Base-by-base conservation (phyloP, 805 yeast species). In the Candida lessepsii region DNA sequence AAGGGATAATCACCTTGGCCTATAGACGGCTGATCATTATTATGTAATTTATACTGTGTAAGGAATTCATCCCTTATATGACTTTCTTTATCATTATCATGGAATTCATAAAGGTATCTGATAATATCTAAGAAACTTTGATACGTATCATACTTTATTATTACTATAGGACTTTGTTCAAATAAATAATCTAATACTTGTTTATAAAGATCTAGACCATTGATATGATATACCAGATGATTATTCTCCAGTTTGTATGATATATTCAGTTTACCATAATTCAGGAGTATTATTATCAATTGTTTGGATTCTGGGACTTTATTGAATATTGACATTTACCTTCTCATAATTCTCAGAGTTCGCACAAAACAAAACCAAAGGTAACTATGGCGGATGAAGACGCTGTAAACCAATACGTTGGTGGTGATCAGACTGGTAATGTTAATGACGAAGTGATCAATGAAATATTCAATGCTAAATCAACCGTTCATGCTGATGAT, bases 401-500 rank as follows among this genome's bases (percentile, higher is more conserved):
- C 18, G 21, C 30, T 29, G 35, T 25, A 9, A 25, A 25, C 15
- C 23, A 16, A 25, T 34, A 16, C 21, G 9, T 24, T 8, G 37
- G 27, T 14, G 34, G 35, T 5, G 27, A 37, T 26, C 40, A 19
- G 3, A 25, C 31, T 14, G 34, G 25, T 4, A 39, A 35, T n/a
- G 23, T 41, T 15, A 30, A 37, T 19, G 42, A 37, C 14, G 36
- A 23, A 19, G 21, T 41, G 19, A 63, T 69, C 10, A 68, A 65
- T 37, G 61, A 64, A 21, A 69, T 69, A 31, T 69, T 66, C 46
- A 49, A 44, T 40, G 66, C 62, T 26, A 47, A 57, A 20, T 51
- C 52, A 25, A 66, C 86, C 2, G 73, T 75, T 40, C 98, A 90
- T 60, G 90, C 93, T 1, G 96, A 79, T 5, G 91, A 90, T 59